A percentile compares a stretch with the other conserved stretches of the same genome.
Conservation (phyloP, 164 flowering plant genomes). For the Annona cherimola region DNA sequence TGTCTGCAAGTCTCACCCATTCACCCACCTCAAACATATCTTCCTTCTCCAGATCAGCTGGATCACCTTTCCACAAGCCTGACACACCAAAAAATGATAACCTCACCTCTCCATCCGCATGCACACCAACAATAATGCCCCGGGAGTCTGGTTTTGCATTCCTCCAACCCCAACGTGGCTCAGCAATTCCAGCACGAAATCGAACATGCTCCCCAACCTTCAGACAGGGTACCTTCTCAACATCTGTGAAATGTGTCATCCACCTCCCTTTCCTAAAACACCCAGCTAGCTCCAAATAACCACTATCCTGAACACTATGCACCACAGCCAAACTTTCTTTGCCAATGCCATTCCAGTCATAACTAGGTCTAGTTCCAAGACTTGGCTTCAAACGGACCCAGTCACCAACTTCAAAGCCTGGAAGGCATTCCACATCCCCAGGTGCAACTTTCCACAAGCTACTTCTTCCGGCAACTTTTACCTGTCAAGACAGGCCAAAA, state of each 20-base stretch:
- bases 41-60: conserved; percentile 78
- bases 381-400: conserved; percentile 93
- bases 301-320: conserved; percentile 79
- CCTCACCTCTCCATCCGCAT: conserved; percentile 89
- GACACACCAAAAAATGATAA: conserved; percentile 66
- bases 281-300: conserved; percentile 79
- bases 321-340: conserved; percentile 85
- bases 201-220: conserved; percentile 81
- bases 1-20: conserved; percentile 68
- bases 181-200: conserved; percentile 64
- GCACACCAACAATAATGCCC: conserved; percentile 71
- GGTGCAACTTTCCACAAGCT: conserved; percentile 92
- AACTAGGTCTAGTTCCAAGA: conserved; percentile 78
- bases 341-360: conserved; percentile 84
- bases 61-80: conserved; percentile 88
- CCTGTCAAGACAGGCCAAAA: conserved; percentile 32
- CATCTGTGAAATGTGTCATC: conserved; percentile 67
- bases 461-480: conserved; percentile 65
- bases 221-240: conserved; percentile 69
- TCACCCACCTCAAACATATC: conserved; percentile 82
- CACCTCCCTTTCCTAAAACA: conserved; percentile 80
- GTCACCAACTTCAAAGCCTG: conserved; percentile 96
- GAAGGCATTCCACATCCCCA: conserved; percentile 87
- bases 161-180: conserved; percentile 99
- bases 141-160: conserved; percentile 56